Conservation (phyloP, 768 basidiomycete genomes). For the Russula sp. region DNA sequence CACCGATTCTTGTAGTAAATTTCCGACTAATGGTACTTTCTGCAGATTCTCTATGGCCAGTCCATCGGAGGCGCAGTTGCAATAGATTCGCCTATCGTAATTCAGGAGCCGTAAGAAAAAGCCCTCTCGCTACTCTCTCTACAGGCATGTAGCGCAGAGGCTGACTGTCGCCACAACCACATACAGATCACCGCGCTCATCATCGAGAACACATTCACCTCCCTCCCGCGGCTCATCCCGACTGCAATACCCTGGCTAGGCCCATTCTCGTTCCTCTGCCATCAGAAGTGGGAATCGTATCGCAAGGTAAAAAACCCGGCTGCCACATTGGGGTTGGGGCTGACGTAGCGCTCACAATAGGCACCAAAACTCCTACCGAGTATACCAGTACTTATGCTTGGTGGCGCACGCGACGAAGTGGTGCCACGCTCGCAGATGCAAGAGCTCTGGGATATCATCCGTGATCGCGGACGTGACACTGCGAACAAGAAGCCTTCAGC, state of each 20-base stretch:
- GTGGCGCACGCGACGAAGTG: slow-evolving; percentile 68
- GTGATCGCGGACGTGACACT: slow-evolving; percentile 25
- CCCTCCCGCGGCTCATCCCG: slow-evolving; percentile 79
- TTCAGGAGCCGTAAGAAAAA: slow-evolving; percentile 51
- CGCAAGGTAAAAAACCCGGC: slow-evolving; percentile 50
- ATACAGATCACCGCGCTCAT: slow-evolving; percentile 71
- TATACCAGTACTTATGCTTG: slow-evolving; percentile 79
- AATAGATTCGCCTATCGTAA: slow-evolving; percentile 82
- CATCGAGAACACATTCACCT: slow-evolving; percentile 92
- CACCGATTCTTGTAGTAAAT: too few relatives aligned
- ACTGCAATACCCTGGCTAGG: slow-evolving; percentile 69
- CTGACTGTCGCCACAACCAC: not conserved
- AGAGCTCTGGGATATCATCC: slow-evolving; percentile 61
- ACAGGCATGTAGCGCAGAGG: too few relatives aligned
- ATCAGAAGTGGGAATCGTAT: slow-evolving; percentile 85
- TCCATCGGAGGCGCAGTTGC: slow-evolving; percentile 92
- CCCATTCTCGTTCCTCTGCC: slow-evolving; percentile 77
- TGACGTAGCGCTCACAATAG: slow-evolving; percentile 4
- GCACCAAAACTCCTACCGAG: slow-evolving; percentile 52
- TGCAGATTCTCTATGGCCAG: slow-evolving; percentile 76
- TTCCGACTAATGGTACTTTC: not conserved
- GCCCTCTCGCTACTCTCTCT: slow-evolving; percentile 3
- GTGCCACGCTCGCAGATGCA: slow-evolving; percentile 78
- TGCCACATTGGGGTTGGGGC: slow-evolving; percentile 19
- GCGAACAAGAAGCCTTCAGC: slow-evolving; percentile 7